Evolutionary conservation across 2,329 filamentous ascomycete species (phyloP).

Genomic region (Daldinia sp.): DNA sequence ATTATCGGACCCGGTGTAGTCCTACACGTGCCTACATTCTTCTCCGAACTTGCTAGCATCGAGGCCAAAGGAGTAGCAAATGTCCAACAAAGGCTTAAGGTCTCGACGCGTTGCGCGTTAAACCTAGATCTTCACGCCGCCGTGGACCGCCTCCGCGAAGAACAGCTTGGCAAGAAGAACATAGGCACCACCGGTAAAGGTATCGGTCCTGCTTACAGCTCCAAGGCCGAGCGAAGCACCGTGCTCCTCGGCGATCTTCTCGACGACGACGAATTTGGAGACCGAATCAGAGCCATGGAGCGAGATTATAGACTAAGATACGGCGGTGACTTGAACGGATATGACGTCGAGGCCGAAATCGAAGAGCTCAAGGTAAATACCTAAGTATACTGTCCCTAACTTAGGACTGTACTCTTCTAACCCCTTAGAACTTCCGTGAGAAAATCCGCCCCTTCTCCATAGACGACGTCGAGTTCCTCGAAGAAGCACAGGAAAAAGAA

Average conservation of each 20-base stretch:
- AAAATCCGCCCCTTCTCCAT: conserved; percentile 71
- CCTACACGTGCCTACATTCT: conserved; percentile 66
- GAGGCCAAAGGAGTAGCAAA: conserved; percentile 69
- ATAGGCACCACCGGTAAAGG: conserved; percentile 47
- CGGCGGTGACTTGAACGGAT: conserved; percentile 67
- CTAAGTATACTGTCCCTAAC: conserved; percentile 6
- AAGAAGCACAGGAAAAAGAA: conserved; percentile 64
- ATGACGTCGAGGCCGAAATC: conserved; percentile 78
- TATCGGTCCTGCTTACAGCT: conserved; percentile 60
- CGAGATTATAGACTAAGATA: conserved; percentile 69
- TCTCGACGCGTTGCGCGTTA: conserved; percentile 72
- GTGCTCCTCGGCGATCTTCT: conserved; percentile 77
- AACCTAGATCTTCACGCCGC: conserved; percentile 73
- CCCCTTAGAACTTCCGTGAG: conserved; percentile 63
- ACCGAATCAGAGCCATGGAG: conserved; percentile 72
- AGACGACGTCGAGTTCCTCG: conserved; percentile 70
- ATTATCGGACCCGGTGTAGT: conserved; percentile 76
- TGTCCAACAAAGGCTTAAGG: conserved; percentile 69
- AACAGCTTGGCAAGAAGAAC: conserved; percentile 55
- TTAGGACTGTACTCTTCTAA: conserved; percentile 27
- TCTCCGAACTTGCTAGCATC: conserved; percentile 71
- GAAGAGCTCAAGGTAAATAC: conserved; percentile 34
- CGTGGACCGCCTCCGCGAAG: conserved; percentile 75
- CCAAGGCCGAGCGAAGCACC: conserved; percentile 74
- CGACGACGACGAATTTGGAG: conserved; percentile 73